Evolutionary conservation across 2,329 filamentous ascomycete genomes (phyloP), one percentile per base, ranked within the genome.

Genomic region (Talaromyces islandicus): DNA sequence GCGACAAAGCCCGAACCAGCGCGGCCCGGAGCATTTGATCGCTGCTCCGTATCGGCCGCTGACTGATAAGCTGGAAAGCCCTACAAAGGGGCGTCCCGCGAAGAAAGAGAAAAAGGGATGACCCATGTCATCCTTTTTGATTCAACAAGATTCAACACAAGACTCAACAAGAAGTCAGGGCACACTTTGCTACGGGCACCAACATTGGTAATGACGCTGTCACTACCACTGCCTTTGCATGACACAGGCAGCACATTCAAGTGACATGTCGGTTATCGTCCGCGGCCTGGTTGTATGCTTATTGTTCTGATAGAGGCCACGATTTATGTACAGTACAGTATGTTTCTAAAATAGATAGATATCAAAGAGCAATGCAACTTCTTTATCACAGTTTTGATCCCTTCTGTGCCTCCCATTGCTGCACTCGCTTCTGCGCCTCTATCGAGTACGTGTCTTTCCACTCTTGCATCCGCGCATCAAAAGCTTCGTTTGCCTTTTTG

Each of bases 11-110:
- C 61, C 65, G 25, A 56, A 59, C 3, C 68, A 68, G 57, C 71
- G 75, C 60, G 77, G 77, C 1, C 77, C 78, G 29, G 80, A 83
- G 61, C 78, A 83, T 70, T 68, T 80, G 2, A 70, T 87, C 27
- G 81, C 84, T 1, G 82, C 82, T 43, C 84, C 85, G 3, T 88
- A 86, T 71, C 81, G 82, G 60, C 85, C 84, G 1, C 81, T 85
- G 63, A 75, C 77, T 50, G 85, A 87, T 69, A 79, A 75, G 46
- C 64, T 83, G 57, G 73, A 78, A 17, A 71, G 66, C 21, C 68
- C 73, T 6, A 60, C 66, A 55, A 73, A 68, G 62, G 66, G 64
- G 21, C 70, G 70, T 54, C 68, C 67, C 38, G 58, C 61, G 4
- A 71, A 60, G 66, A 77, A 71, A 65, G 67, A 67, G 29, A 75